Evolutionary conservation across 495 filamentous ascomycete species (phyloP).

Genomic region (Geoglossum glabrum): DNA sequence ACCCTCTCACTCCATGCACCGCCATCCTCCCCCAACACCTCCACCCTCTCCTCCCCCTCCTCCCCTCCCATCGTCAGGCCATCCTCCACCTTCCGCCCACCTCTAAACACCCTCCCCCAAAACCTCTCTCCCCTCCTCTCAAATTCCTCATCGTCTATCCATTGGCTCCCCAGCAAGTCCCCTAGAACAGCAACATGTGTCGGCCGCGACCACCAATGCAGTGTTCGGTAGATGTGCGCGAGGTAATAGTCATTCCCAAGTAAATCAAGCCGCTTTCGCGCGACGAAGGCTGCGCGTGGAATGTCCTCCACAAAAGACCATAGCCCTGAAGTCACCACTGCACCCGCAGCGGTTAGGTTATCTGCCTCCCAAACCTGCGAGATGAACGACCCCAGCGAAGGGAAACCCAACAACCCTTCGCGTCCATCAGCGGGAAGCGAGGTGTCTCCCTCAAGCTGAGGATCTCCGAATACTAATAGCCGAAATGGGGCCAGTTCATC

Average conservation of each 20-base stretch:
- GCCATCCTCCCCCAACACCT: constrained; percentile 21
- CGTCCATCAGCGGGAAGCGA: constrained; percentile 36
- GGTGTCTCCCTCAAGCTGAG: constrained; percentile 86
- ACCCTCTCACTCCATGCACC: constrained; percentile 51
- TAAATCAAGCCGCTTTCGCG: constrained; percentile 65
- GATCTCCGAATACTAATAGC: constrained; percentile 78
- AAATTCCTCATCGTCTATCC: constrained; percentile 79
- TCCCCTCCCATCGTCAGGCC: constrained; percentile 21
- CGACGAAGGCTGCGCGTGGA: constrained; percentile 35
- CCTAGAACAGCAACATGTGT: constrained; percentile 81
- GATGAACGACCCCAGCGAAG: not conserved
- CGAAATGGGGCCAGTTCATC: constrained; percentile 49
- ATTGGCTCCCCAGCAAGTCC: constrained; percentile 89
- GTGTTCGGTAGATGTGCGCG: constrained; percentile 73
- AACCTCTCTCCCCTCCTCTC: constrained; percentile 44
- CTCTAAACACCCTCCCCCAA: constrained; percentile 60
- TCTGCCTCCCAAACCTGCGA: not conserved
- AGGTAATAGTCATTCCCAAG: constrained; percentile 91
- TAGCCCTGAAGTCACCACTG: constrained; percentile 14
- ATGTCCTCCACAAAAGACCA: constrained; percentile 38
- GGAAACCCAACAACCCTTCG: not conserved
- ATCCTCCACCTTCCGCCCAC: constrained; percentile 45
- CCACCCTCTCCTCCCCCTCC: constrained; percentile 3
- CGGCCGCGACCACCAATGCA: constrained; percentile 61
- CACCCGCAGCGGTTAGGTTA: not conserved